A percentile compares a stretch with the other conserved stretches of the same genome.
Evolutionary conservation across 257 asterid genomes (phyloP).

Genomic region (Vinca minor): DNA sequence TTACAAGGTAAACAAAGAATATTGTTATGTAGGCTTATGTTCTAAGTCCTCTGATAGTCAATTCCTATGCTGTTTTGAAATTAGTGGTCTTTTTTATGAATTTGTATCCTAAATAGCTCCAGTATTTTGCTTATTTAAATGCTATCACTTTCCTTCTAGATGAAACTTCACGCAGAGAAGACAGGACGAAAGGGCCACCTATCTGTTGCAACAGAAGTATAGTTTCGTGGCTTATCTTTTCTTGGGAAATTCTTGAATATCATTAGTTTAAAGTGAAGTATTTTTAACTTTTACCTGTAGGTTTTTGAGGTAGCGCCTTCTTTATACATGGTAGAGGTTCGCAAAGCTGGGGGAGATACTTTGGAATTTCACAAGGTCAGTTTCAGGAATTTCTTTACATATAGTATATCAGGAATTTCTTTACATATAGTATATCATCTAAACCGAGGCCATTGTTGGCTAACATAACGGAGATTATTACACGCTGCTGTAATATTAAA

Average conservation of each 20-base stretch:
- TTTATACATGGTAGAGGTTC: constrained; percentile 81
- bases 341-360: constrained; percentile 92
- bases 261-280: background rate
- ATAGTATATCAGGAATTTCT: too few species aligned
- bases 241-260: background rate
- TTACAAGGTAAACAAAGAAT: constrained; percentile 50
- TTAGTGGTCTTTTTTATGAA: background rate
- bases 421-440: too few species aligned
- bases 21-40: background rate
- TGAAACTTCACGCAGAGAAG: constrained; percentile 92
- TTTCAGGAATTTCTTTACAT: background rate
- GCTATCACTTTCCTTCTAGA: constrained; percentile 29
- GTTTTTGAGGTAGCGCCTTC: constrained; percentile 91
- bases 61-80: background rate
- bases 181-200: constrained; percentile 91
- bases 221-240: constrained; percentile 12
- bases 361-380: constrained; percentile 84
- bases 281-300: constrained; percentile 26
- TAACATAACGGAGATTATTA: too few species aligned
- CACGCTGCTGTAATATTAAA: background rate
- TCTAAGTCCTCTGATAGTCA: background rate
- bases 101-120: background rate
- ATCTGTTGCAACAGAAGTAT: constrained; percentile 83
- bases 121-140: background rate
- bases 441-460: too few species aligned